A percentile compares a stretch with the other conserved stretches of the same genome.
Conservation (phyloP, 2,329 filamentous ascomycete genomes). For the Penicillium sp. region DNA sequence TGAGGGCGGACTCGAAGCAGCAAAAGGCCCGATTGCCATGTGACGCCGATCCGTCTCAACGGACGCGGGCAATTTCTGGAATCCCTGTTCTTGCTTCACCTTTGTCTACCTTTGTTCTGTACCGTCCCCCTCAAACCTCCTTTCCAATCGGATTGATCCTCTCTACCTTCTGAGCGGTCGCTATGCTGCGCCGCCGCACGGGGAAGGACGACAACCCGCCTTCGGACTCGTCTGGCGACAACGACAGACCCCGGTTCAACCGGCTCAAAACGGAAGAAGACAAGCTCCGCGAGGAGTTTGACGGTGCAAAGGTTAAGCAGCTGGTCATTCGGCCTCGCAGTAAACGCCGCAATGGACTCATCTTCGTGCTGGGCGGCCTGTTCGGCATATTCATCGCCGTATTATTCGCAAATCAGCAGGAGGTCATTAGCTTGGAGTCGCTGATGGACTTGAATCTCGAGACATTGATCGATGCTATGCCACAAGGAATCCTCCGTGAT, state of each 20-base stretch:
- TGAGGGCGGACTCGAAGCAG: conserved; percentile 7
- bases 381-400: conserved; percentile 84
- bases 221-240: conserved; percentile 15
- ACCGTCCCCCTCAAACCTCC: background rate
- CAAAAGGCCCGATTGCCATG: conserved; percentile 18
- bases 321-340: conserved; percentile 42
- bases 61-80: conserved; percentile 8
- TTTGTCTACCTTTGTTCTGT: conserved; percentile 1
- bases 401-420: conserved; percentile 83
- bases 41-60: conserved; percentile 22
- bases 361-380: conserved; percentile 83
- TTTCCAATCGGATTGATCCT: conserved; percentile 4
- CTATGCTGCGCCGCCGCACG: conserved; percentile 41
- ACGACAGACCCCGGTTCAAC: conserved; percentile 10
- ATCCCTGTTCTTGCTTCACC: background rate
- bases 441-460: conserved; percentile 71
- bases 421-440: conserved; percentile 79
- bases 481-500: conserved; percentile 77
- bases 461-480: conserved; percentile 77
- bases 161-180: conserved; percentile 16
- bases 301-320: conserved; percentile 23
- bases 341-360: conserved; percentile 72
- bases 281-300: conserved; percentile 17
- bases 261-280: conserved; percentile 17
- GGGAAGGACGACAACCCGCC: conserved; percentile 32